Evolutionary conservation across 2,329 filamentous ascomycete species (phyloP), one percentile per base, ranked within the genome.

Genomic region (Fusarium virguliforme): DNA sequence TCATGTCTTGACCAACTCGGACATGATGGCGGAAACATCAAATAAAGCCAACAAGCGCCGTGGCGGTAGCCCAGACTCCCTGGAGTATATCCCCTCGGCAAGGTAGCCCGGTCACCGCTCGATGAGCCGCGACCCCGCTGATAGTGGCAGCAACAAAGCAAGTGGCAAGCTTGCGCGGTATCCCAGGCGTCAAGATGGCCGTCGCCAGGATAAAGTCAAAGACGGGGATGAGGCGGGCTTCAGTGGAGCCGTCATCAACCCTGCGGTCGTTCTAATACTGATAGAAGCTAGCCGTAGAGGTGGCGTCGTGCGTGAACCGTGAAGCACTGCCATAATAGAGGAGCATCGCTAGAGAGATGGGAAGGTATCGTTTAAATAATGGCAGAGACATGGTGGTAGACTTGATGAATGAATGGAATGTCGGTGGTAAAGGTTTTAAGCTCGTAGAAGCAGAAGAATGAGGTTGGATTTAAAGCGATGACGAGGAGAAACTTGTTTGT

Each of bases 241-340:
- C 9, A 3, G 48, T 60, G 1, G 69, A 72, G 0, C 62, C 69
- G 1, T 72, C 69, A 3, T 70, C 69, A 0, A 51, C 59, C 12
- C 46, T 59, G 3, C 69, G 59, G 3, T 67, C 59, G 4, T 67
- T 72, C 8, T 72, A 65, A 9, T 61, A 72, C 6, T 30, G 30
- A 18, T 72, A 72, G 10, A 72, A 72, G 0, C 53, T 53, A 13
- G 59, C 0, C 3, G 62, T 61, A 3, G 70, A 72, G 9, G 70
- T 72, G 7, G 65, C 48, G 0, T 69, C 70, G 2, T 72, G 70
- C 1, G 55, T 60, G 6, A 72, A 70, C 4, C 70, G 46, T 8
- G 70, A 72, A 3, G 69, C 70, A 12, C 65, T 67, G n/a, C 70
- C 70, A 12, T 72, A 72, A 15, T 70, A 72, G 3, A 72, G 59